Evolutionary conservation across 148 eudicot genomes (phyloP).

Genomic region (Persicaria maculosa): DNA sequence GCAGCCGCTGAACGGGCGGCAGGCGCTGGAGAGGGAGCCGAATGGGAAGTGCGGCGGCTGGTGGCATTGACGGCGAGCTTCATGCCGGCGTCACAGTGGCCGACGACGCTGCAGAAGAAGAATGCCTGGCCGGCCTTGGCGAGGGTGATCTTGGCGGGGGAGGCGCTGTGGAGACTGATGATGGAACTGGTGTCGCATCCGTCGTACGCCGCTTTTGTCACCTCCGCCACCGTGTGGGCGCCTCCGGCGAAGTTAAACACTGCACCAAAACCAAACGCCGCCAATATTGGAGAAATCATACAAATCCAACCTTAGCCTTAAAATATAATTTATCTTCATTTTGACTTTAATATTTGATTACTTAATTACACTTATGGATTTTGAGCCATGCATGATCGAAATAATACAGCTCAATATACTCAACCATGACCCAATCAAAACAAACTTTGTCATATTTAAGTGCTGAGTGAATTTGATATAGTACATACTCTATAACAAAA

Average conservation of each 20-base stretch:
- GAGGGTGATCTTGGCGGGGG: constrained; percentile 21
- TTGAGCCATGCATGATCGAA: too few species aligned
- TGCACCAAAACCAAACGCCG: constrained; percentile 1
- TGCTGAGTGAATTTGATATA: too few species aligned
- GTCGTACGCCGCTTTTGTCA: constrained; percentile 24
- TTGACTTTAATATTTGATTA: too few species aligned
- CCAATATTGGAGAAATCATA: neutral
- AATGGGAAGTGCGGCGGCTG: neutral
- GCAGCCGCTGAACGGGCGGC: neutral
- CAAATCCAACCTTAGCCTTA: constrained; percentile 5
- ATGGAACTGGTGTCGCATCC: constrained; percentile 27
- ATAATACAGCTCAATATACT: too few species aligned
- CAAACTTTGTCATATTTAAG: too few species aligned
- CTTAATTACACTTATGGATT: too few species aligned
- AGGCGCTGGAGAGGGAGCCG: neutral
- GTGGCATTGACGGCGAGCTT: neutral
- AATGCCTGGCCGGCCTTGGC: neutral
- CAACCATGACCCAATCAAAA: too few species aligned
- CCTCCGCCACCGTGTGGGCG: constrained; percentile 34
- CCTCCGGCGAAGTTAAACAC: constrained; percentile 41
- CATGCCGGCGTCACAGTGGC: neutral
- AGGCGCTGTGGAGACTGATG: constrained; percentile 14
- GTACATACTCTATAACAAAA: too few species aligned
- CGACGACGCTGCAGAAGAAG: neutral
- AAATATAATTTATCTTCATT: too few species aligned